Conservation (phyloP, 1,284 basidiomycete species). For the Lentinus polychrous region DNA sequence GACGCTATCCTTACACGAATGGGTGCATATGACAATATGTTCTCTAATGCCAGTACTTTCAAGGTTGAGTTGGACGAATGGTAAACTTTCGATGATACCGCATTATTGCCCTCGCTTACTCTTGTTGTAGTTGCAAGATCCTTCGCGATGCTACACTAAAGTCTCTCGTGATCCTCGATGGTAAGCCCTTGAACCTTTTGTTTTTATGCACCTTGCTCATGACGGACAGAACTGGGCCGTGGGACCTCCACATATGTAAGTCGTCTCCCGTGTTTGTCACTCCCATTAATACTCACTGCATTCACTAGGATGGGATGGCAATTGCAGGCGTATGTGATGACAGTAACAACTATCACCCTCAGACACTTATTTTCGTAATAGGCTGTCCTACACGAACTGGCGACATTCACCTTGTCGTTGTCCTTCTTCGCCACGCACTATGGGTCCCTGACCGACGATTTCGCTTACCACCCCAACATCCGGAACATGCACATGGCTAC, state of each 20-base stretch:
- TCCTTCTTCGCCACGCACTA: constrained; percentile 88
- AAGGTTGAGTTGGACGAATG: constrained; percentile 96
- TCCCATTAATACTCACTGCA: constrained; percentile 15
- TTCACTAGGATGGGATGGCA: constrained; percentile 81
- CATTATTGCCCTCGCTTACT: too few relatives aligned
- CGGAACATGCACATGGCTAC: constrained; percentile 94
- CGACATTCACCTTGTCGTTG: constrained; percentile 84
- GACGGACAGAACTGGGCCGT: constrained; percentile 73
- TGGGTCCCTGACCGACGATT: constrained; percentile 82
- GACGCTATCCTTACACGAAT: constrained; percentile 96
- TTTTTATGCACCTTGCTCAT: constrained; percentile 1
- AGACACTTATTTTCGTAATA: constrained; percentile 21
- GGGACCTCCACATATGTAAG: constrained; percentile 81
- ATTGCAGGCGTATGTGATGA: constrained; percentile 69
- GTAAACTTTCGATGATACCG: too few relatives aligned
- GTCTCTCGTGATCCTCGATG: constrained; percentile 92
- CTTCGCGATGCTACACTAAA: constrained; percentile 85
- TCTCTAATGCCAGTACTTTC: constrained; percentile 91
- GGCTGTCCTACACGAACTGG: constrained; percentile 89
- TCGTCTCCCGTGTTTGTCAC: constrained; percentile 13
- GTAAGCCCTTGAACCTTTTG: constrained; percentile 45
- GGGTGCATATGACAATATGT: constrained; percentile 99
- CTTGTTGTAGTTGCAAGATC: constrained; percentile 70
- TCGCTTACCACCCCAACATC: constrained; percentile 87
- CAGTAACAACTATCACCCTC: constrained; percentile 3